These are phyloP conservation scores for Diutina sp. DNA, from an alignment of 1,139 yeast genomes.

Conservation along the genomic window DNA sequence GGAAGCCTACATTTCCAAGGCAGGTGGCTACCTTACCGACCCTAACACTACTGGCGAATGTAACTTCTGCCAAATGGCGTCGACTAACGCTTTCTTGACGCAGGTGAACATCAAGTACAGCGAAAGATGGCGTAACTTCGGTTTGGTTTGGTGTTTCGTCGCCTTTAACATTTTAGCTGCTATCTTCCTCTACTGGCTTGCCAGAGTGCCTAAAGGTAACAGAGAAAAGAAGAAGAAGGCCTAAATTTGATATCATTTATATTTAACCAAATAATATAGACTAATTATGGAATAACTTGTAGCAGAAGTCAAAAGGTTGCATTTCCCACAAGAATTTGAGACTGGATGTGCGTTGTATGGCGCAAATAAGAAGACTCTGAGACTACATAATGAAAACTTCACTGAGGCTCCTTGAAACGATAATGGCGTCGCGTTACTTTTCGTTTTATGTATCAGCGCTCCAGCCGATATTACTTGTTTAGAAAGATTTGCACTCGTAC, in stretches of 20 bases:
- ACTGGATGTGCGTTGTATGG: too few species aligned
- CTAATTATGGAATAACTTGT: too few species aligned
- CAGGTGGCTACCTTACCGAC: conserved; percentile 40
- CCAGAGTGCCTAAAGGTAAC: conserved; percentile 19
- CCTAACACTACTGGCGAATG: conserved; percentile 32
- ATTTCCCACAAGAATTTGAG: too few species aligned
- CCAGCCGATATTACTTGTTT: too few species aligned
- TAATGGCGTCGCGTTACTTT: too few species aligned
- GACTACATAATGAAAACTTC: too few species aligned
- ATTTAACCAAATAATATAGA: too few species aligned
- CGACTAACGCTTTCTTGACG: conserved; percentile 39
- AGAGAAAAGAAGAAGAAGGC: conserved; percentile 13
- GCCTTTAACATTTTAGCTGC: conserved; percentile 12
- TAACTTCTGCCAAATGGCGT: conserved; percentile 33
- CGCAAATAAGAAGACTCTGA: too few species aligned
- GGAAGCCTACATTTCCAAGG: conserved; percentile 24
- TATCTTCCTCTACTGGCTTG: conserved; percentile 13
- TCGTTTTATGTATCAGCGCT: too few species aligned
- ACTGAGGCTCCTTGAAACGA: too few species aligned
- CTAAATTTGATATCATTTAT: neutral
- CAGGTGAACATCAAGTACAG: conserved; percentile 25
- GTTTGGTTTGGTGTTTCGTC: conserved; percentile 28
- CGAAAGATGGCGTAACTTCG: conserved; percentile 60
- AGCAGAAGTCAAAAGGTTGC: too few species aligned
- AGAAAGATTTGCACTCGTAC: too few species aligned